These are phyloP conservation scores for Tetrahymena thermophila DNA, from an alignment of 73 alveolate species.

Conservation along the genomic window DNA sequence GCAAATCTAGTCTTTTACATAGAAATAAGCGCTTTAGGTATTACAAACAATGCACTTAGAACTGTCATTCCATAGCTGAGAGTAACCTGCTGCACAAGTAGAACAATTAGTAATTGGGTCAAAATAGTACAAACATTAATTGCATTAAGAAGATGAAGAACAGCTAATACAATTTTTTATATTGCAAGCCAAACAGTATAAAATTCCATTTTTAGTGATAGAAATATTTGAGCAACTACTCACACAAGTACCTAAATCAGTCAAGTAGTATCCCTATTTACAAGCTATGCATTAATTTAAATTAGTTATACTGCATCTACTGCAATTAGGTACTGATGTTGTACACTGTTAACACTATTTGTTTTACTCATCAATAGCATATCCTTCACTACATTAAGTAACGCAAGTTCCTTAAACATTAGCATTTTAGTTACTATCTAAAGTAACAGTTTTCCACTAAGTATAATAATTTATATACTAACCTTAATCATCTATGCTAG, in stretches of 20 bases:
- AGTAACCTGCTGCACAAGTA: not conserved
- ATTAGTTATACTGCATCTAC: not conserved
- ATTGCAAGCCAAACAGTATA: not conserved
- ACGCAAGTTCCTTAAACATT: not conserved
- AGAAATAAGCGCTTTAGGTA: not conserved
- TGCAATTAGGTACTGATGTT: not conserved
- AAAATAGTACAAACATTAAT: not conserved
- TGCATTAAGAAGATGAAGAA: not conserved
- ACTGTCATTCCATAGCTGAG: not conserved
- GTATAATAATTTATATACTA: not conserved
- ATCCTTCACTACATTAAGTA: not conserved
- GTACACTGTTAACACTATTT: not conserved
- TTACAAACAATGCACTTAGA: not conserved
- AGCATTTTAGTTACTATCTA: not conserved
- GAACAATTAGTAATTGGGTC: not conserved
- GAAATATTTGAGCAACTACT: not conserved
- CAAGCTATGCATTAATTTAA: not conserved
- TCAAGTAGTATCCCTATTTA: not conserved
- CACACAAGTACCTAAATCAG: not conserved
- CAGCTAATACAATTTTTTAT: not conserved
- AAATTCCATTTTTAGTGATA: not conserved
- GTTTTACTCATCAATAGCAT: not conserved
- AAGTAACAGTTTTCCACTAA: not conserved
- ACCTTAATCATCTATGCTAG: not conserved
- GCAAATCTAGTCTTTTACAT: not conserved